A percentile compares a stretch with the other conserved stretches of the same genome.
Evolutionary conservation across 192 early-diverging fungal species (phyloP).

Genomic region (Umbelopsis vinacea): DNA sequence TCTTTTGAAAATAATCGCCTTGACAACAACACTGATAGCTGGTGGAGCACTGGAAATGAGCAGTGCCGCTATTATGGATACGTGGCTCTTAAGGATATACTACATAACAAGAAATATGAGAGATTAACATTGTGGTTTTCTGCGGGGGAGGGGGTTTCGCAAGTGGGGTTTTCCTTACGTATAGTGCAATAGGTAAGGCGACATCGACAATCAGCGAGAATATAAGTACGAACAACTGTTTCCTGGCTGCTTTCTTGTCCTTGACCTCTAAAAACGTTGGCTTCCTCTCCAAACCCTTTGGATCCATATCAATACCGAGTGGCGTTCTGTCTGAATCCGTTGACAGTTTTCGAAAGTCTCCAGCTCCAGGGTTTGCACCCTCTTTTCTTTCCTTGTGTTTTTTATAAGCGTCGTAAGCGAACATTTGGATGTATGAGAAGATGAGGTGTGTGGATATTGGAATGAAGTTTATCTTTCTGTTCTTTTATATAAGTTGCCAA

Average conservation of each 20-base stretch:
- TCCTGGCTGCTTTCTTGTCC: not conserved
- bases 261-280: not conserved
- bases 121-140: no score
- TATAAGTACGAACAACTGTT: not conserved
- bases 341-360: not conserved
- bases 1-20: slow-evolving; percentile 21
- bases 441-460: not conserved
- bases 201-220: not conserved
- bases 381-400: not conserved
- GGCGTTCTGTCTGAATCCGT: not conserved
- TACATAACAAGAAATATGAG: not conserved
- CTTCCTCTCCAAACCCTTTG: not conserved
- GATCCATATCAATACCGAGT: not conserved
- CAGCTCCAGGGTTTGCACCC: not conserved
- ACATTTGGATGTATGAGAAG: not conserved
- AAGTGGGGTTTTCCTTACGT: not conserved
- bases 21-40: slow-evolving; percentile 28
- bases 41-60: slow-evolving; percentile 43
- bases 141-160: no score
- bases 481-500: no score
- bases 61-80: slow-evolving; percentile 32
- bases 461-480: not conserved
- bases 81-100: slow-evolving; percentile 28
- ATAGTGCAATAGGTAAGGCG: slow-evolving; percentile 1
- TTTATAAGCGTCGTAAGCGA: not conserved